Conservation (phyloP, 176 grass and related monocot species). For the Eleusine coracana region DNA sequence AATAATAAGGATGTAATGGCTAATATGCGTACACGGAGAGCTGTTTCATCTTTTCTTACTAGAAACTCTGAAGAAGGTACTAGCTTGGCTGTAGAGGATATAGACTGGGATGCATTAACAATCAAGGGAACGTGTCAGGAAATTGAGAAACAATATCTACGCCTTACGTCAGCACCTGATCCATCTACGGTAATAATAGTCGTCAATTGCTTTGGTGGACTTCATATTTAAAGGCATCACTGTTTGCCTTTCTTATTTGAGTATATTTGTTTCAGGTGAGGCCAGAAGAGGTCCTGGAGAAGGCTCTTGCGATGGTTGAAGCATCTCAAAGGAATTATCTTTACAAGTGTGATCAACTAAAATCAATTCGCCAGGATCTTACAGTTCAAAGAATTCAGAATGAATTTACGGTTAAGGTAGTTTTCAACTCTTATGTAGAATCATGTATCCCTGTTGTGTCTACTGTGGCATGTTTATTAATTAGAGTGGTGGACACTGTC, state of each 20-base stretch:
- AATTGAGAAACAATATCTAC: constrained; percentile 92
- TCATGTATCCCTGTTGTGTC: constrained; percentile 17
- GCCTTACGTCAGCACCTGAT: constrained; percentile 91
- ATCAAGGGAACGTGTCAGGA: constrained; percentile 91
- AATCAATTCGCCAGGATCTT: constrained; percentile 98
- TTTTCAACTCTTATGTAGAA: constrained; percentile 28
- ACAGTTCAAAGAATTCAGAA: constrained; percentile 97
- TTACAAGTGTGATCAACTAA: constrained; percentile 95
- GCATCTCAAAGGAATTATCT: constrained; percentile 84
- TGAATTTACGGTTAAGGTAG: constrained; percentile 84
- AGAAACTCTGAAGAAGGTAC: constrained; percentile 62
- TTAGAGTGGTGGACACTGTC: not conserved
- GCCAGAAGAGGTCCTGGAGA: constrained; percentile 91
- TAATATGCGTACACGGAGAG: constrained; percentile 56
- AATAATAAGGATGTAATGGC: constrained; percentile 60
- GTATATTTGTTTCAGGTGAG: constrained; percentile 62
- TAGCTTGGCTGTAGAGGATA: constrained; percentile 84
- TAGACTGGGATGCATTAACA: constrained; percentile 93
- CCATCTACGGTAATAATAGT: constrained; percentile 65
- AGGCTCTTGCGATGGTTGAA: constrained; percentile 85
- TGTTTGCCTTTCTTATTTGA: constrained; percentile 33
- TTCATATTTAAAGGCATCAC: constrained; percentile 27
- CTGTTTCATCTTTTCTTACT: constrained; percentile 56
- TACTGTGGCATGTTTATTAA: constrained; percentile 10
- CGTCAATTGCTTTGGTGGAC: constrained; percentile 28